These are phyloP conservation scores for Coelastrella sp. DNA, from an alignment of 139 green algal genomes.

Conservation along the genomic window DNA sequence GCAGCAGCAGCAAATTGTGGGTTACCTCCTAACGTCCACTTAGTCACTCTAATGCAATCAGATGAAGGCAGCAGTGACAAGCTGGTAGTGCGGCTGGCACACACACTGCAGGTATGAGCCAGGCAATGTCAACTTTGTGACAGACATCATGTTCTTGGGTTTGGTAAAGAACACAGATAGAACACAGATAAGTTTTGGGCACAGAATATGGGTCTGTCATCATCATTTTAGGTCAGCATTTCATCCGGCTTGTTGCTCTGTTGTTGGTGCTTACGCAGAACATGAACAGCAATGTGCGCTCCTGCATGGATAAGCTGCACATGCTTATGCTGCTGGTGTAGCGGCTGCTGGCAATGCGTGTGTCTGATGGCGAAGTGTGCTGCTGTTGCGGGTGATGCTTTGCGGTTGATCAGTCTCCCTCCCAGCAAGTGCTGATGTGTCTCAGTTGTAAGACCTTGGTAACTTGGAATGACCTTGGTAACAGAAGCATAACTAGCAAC, in stretches of 20 bases:
- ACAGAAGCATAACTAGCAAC: no score
- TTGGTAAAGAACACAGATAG: not conserved
- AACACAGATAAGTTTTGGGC: not conserved
- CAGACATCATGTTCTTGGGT: not conserved
- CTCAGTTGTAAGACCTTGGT: no score
- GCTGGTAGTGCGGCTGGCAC: slow-evolving; percentile 66
- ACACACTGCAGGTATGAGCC: slow-evolving; percentile 57
- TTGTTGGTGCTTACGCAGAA: not conserved
- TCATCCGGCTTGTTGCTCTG: not conserved
- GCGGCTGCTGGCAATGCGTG: not conserved
- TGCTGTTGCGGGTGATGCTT: no score
- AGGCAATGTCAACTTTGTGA: not conserved
- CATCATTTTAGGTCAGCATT: not conserved
- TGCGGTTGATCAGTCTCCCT: no score
- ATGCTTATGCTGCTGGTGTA: not conserved
- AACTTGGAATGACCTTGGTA: no score
- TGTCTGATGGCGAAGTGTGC: no score
- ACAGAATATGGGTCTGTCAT: not conserved
- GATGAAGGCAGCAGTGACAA: not conserved
- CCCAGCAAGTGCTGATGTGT: no score
- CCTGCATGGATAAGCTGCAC: not conserved
- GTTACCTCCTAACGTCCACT: slow-evolving; percentile 66
- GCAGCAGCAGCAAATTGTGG: slow-evolving; percentile 25
- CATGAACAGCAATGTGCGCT: not conserved
- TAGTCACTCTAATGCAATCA: slow-evolving; percentile 64